A percentile compares a stretch with the other conserved stretches of the same genome.
phyloP scores from a whole-genome alignment of 2,329 filamentous ascomycete genomes.

The Pseudogymnoascus sp. region DNA sequence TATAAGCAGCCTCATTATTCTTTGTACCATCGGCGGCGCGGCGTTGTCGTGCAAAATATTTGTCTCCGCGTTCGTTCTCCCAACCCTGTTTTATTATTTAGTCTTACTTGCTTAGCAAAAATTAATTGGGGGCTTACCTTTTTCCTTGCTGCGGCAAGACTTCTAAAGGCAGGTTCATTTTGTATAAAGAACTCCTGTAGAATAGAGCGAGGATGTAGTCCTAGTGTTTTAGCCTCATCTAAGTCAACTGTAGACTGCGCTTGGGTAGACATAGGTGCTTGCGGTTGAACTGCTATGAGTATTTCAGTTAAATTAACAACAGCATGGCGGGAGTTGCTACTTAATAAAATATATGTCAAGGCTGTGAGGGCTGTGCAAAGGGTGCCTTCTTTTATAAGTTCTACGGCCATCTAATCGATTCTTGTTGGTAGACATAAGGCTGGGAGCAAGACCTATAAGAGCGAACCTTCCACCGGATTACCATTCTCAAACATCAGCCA shows the following conservation, averaged over 20 bases:
- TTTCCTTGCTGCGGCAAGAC: background rate
- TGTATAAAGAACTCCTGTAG: background rate
- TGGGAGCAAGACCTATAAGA: background rate
- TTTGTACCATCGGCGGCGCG: slow-evolving; percentile 31
- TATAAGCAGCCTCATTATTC: slow-evolving; percentile 15
- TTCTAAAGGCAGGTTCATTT: background rate
- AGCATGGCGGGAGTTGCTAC: background rate
- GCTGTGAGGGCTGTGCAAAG: background rate
- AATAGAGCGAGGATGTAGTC: background rate
- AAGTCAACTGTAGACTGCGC: background rate
- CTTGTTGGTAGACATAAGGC: background rate
- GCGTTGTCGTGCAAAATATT: slow-evolving; percentile 37
- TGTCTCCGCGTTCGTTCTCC: slow-evolving; percentile 37
- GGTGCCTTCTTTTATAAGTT: background rate
- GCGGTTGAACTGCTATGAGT: background rate
- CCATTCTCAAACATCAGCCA: background rate
- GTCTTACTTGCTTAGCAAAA: background rate
- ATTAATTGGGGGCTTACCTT: background rate
- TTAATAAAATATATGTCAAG: background rate
- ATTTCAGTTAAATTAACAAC: background rate
- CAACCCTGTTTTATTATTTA: slow-evolving; percentile 34
- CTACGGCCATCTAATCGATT: background rate
- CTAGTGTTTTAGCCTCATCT: background rate
- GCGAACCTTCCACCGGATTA: background rate
- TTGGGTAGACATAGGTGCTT: background rate